phyloP scores from a whole-genome alignment of 371 early-diverging fungal species.

The Mortierella sp. region DNA sequence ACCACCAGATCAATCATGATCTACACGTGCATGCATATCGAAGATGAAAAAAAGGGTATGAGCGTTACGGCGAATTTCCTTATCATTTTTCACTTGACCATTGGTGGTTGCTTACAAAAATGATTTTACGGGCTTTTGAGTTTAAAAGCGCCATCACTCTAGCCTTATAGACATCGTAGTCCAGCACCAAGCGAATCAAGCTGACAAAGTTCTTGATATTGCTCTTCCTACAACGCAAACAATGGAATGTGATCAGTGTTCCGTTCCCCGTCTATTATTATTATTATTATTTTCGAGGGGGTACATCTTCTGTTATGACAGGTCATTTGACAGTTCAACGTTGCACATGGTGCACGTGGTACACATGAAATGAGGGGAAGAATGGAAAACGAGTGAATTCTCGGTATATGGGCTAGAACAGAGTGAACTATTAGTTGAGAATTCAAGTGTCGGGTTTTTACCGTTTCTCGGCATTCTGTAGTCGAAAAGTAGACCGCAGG shows the following conservation, averaged over 20 bases:
- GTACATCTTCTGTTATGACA: not conserved
- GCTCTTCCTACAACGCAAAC: slow-evolving; percentile 21
- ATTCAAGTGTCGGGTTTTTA: not conserved
- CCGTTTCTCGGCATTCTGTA: slow-evolving; percentile 49
- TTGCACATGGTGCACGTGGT: too few species aligned
- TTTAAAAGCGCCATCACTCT: slow-evolving; percentile 39
- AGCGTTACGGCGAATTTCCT: not conserved
- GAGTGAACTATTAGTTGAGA: not conserved
- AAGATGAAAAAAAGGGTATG: not conserved
- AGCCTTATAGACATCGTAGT: slow-evolving; percentile 44
- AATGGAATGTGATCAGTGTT: not conserved
- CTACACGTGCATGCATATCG: slow-evolving; percentile 32
- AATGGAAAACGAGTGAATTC: not conserved
- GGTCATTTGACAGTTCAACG: slow-evolving; percentile 1
- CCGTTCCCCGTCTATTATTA: too few species aligned
- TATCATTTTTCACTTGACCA: not conserved
- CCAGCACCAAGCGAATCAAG: slow-evolving; percentile 37
- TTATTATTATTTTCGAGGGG: not conserved
- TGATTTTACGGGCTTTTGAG: slow-evolving; percentile 45
- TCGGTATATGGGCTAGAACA: slow-evolving; percentile 5
- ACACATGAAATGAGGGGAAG: not conserved
- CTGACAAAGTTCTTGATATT: slow-evolving; percentile 43
- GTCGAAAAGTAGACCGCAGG: slow-evolving; percentile 33
- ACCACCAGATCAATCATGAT: slow-evolving; percentile 69
- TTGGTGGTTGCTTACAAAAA: slow-evolving; percentile 32